Evolutionary conservation across 2,329 filamentous ascomycete genomes (phyloP).

Genomic region (Aureobasidium mangrovei): DNA sequence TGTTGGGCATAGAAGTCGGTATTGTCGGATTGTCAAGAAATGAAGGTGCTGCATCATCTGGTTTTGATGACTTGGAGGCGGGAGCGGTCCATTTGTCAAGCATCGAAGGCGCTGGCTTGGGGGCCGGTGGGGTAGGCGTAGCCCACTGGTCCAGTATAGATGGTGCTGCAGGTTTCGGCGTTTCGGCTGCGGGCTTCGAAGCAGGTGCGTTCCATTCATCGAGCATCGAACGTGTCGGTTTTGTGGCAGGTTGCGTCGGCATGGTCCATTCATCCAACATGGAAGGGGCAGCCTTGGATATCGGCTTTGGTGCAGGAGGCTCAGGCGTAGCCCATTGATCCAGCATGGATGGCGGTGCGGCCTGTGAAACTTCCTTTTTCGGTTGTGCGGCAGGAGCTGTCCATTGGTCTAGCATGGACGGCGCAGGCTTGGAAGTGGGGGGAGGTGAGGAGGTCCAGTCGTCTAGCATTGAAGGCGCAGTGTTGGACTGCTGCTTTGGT

Average conservation of each 20-base stretch:
- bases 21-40: slow-evolving; percentile 7
- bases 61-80: not conserved
- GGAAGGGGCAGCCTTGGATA: not conserved
- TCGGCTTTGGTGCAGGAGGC: not conserved
- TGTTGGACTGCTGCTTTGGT: not conserved
- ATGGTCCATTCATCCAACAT: not conserved
- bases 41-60: not conserved
- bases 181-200: not conserved
- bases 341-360: slow-evolving; percentile 17
- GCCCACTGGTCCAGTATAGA: slow-evolving; percentile 10
- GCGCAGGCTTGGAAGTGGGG: slow-evolving; percentile 23
- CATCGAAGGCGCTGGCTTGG: slow-evolving; percentile 3
- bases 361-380: not conserved
- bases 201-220: not conserved
- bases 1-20: slow-evolving; percentile 8
- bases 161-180: not conserved
- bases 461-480: slow-evolving; percentile 13
- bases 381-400: not conserved
- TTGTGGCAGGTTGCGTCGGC: not conserved
- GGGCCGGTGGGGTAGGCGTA: not conserved
- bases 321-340: slow-evolving; percentile 18
- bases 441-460: not conserved
- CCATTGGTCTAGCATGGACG: slow-evolving; percentile 20
- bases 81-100: not conserved
- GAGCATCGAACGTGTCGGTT: not conserved